These are phyloP conservation scores for Pyricularia pennisetigena DNA, from an alignment of 2,329 filamentous ascomycete genomes.

Conservation along the genomic window DNA sequence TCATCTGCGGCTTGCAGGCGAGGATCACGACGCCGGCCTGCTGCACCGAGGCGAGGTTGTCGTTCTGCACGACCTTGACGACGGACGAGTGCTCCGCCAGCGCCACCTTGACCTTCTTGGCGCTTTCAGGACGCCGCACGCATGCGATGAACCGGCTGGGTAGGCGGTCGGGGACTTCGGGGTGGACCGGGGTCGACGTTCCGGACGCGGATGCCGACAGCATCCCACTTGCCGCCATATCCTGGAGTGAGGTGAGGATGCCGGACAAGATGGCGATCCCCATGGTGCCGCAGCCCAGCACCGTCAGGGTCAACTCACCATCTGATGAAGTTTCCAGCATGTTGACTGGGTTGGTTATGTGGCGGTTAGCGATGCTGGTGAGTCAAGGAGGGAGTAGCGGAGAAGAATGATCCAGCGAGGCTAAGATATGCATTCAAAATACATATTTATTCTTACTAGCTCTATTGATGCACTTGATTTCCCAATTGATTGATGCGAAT, in stretches of 20 bases:
- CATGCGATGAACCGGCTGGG: conserved; percentile 75
- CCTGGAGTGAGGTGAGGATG: conserved; percentile 60
- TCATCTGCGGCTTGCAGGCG: conserved; percentile 71
- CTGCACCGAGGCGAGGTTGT: conserved; percentile 59
- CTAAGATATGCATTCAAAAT: not conserved
- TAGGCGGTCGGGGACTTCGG: conserved; percentile 42
- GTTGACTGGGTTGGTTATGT: not conserved
- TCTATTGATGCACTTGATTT: not conserved
- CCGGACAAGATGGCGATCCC: conserved; percentile 77
- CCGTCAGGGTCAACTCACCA: conserved; percentile 56
- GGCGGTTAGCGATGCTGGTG: not conserved
- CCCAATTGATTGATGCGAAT: not conserved
- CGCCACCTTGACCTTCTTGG: conserved; percentile 55
- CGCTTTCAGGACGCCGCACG: conserved; percentile 60
- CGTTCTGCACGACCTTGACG: conserved; percentile 58
- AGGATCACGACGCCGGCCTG: conserved; percentile 67
- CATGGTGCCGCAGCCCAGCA: conserved; percentile 80
- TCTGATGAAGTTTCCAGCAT: conserved; percentile 1
- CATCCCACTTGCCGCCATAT: conserved; percentile 34
- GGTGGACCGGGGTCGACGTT: conserved; percentile 26
- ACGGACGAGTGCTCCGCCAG: conserved; percentile 52
- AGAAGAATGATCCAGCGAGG: not conserved
- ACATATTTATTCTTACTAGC: not conserved
- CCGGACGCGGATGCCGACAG: conserved; percentile 22
- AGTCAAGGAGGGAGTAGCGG: not conserved